Evolutionary conservation across 2,329 filamentous ascomycete species (phyloP), one percentile per base, ranked within the genome.

Genomic region (Phoma sp.): DNA sequence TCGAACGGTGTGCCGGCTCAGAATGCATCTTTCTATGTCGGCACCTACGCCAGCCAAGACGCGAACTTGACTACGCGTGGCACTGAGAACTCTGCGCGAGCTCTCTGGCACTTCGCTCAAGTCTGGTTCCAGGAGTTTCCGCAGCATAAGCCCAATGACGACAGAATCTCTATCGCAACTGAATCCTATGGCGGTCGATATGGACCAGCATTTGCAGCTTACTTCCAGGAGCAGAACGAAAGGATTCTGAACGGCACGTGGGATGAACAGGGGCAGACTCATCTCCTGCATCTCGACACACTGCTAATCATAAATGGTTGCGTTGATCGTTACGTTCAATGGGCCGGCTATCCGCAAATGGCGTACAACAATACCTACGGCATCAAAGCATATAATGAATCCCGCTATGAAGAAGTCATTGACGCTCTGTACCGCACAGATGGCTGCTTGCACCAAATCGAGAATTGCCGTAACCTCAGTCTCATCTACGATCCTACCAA

Each of bases 311-410:
- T 84, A 53, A 85, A 85, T 54, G 82, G 81, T 23, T 84, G 82
- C 56, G 74, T 84, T 18, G 83, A 85, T 60, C 71, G 79, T 22
- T 73, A 78, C 3, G 74, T 79, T 1, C 79, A 83, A 64, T 75
- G 75, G 52, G 77, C 78, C 1, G 75, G 72, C 7, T 83, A 82
- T 59, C 77, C 80, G 1, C 61, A 74, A 2, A 80, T 84, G 60
- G 78, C 83, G 0, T 82, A 79, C 67, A 83, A 86, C 68, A 86
- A 86, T 57, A 83, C 83, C 2, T 87, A 86, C 57, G 79, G 78
- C n/a, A 76, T 86, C 35, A 61, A 81, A 50, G 73, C 79, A 1
- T 77, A 83, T 62, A 82, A 81, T 55, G 65, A 81, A 41, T 77
- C 77, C 4, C 68, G 78, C 4, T 80, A 81, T 50, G 70, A 80